These are phyloP conservation scores for Hymenoscyphus fructigenus DNA, from an alignment of 2,329 filamentous ascomycete species.

Conservation along the genomic window DNA sequence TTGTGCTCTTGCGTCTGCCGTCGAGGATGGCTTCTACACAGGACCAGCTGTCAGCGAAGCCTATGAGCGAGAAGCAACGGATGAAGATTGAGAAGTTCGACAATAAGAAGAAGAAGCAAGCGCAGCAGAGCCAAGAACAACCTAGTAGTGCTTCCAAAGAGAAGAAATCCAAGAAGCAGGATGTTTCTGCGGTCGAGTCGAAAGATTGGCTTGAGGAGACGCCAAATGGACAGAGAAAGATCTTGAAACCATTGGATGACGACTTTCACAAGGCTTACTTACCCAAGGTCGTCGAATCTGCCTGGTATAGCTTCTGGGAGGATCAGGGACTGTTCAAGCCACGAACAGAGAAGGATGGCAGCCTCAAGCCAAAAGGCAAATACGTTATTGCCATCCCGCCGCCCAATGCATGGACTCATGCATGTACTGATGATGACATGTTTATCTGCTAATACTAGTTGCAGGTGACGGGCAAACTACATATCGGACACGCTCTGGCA, in stretches of 20 bases:
- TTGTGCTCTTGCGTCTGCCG: neutral
- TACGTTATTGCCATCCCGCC: constrained; percentile 91
- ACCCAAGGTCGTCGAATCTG: constrained; percentile 83
- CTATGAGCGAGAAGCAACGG: constrained; percentile 62
- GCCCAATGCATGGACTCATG: constrained; percentile 60
- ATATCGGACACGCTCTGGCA: constrained; percentile 84
- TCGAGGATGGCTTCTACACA: constrained; percentile 13
- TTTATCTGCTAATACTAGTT: constrained; percentile 3
- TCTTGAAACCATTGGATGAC: constrained; percentile 69
- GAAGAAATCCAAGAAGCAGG: constrained; percentile 68
- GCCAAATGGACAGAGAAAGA: constrained; percentile 74
- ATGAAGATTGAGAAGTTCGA: constrained; percentile 83
- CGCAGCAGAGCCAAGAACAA: constrained; percentile 54
- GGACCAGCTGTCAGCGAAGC: neutral
- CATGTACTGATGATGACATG: constrained; percentile 9
- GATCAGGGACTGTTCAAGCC: constrained; percentile 88
- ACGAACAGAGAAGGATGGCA: constrained; percentile 69
- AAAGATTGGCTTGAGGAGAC: constrained; percentile 71
- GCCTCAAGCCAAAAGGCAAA: constrained; percentile 72
- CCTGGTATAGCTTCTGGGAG: constrained; percentile 96
- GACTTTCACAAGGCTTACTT: constrained; percentile 83
- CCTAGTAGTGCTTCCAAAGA: constrained; percentile 40
- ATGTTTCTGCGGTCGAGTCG: constrained; percentile 57
- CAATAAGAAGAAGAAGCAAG: constrained; percentile 56
- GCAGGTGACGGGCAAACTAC: constrained; percentile 74